Percentiles rank a stretch among this genome's conserved stretches.
These are phyloP conservation scores for Chrysoporthe puriensis DNA, from an alignment of 2,329 filamentous ascomycete species.

Conservation along the genomic window DNA sequence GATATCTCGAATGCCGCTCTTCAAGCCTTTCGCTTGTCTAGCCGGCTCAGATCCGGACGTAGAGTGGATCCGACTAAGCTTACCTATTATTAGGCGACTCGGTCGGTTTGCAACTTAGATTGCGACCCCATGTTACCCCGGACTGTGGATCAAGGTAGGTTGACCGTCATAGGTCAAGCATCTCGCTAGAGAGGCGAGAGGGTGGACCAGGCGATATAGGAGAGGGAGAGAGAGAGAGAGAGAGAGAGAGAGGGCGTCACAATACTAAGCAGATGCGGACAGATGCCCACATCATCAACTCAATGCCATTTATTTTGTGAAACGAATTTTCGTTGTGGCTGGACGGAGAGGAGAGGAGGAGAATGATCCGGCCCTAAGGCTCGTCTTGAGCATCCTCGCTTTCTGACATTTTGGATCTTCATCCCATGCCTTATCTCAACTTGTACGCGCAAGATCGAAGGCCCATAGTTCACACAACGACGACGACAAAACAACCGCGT, in stretches of 20 bases:
- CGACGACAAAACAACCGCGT: neutral
- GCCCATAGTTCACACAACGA: neutral
- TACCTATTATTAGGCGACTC: neutral
- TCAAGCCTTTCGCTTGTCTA: neutral
- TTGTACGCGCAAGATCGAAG: neutral
- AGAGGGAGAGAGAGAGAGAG: no score
- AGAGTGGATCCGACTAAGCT: neutral
- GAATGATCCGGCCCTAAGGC: neutral
- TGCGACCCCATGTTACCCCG: neutral
- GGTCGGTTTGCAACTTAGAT: neutral
- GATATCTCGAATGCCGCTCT: neutral
- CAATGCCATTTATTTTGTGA: conserved; percentile 5
- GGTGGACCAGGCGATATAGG: neutral
- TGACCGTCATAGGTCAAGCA: neutral
- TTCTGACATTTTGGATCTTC: neutral
- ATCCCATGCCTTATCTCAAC: neutral
- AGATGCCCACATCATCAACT: neutral
- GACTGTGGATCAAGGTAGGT: neutral
- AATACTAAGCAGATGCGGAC: neutral
- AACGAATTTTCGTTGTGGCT: neutral
- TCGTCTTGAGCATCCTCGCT: neutral
- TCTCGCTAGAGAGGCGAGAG: neutral
- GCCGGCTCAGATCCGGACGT: neutral
- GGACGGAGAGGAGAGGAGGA: conserved; percentile 10
- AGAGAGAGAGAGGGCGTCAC: neutral